Base-by-base conservation (phyloP, 352 stramenopile genomes). In the Globisporangium nodosum region DNA sequence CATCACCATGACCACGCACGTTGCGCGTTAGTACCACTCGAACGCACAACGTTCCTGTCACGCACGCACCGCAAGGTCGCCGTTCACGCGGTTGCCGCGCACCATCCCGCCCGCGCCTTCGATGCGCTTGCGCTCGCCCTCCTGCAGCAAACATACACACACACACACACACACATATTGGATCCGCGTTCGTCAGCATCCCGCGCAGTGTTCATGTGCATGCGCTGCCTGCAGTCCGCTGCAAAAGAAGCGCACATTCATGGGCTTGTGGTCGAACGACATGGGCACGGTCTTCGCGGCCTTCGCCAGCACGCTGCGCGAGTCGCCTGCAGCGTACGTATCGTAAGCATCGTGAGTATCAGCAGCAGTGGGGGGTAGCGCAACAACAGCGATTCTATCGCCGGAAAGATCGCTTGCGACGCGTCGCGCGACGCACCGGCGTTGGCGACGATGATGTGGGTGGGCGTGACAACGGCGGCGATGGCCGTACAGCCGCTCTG, bases 211-310 rank as follows among this genome's bases (percentile, higher is more conserved):
- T 43, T 43, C 12, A 47, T 21, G 16, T 8, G n/a, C 40, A 20
- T 47, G 9, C 8, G 40, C 2, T 9, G 5, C 15, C 9, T 37
- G 33, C 33, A 2, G 73, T 76, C 31, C 73, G 60, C 39, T 40
- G 21, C 30, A 65, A 54, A 75, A 15, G 31, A 35, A 27, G 37
- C 70, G 31, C 65, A 90, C 82, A 59, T 97, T 95, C 60, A 88
- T 86, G 21, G 90, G 90, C 63, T 97, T 97, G 76, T 97, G 92
- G 68, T 98, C 92, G 49, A 79, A 88, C 21, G 85, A 96, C 74
- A 96, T 90, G 31, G 84, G 76, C 20, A 93, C 69, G 1, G 72
- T 82, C 9, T 54, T 56, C 15, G 66, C 65, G 21, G 70, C 54
- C 56, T 86, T 91, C 46, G 60, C 71, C 46, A 92, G 71, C 42